A percentile compares a stretch with the other conserved stretches of the same genome.
These are phyloP conservation scores for Penicillium crystallinum DNA, from an alignment of 495 filamentous ascomycete genomes.

Conservation along the genomic window DNA sequence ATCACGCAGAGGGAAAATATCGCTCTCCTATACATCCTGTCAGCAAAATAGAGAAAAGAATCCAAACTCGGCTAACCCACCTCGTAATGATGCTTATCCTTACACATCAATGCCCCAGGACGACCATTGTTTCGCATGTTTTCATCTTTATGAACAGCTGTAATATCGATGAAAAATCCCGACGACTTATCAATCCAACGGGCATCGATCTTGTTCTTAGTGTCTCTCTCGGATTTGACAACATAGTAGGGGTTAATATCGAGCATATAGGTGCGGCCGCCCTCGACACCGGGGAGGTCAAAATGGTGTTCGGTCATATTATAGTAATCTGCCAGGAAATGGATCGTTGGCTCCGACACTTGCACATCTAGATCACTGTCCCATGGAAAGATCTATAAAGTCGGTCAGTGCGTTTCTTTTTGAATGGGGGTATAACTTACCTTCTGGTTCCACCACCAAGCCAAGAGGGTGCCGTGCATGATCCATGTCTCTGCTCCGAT, in stretches of 20 bases:
- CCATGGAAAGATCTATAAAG: constrained; percentile 53
- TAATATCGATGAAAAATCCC: constrained; percentile 59
- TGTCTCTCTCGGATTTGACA: constrained; percentile 41
- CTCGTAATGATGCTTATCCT: constrained; percentile 52
- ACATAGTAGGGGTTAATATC: constrained; percentile 58
- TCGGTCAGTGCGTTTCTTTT: no score
- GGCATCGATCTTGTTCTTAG: constrained; percentile 54
- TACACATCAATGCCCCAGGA: constrained; percentile 47
- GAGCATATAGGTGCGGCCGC: constrained; percentile 48
- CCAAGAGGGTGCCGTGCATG: constrained; percentile 56
- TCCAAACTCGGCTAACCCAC: constrained; percentile 19
- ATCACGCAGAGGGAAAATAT: no score
- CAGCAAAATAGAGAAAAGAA: no score
- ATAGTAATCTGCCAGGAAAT: constrained; percentile 54
- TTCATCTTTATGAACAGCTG: constrained; percentile 47
- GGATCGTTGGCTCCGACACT: constrained; percentile 50
- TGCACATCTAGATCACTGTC: constrained; percentile 59
- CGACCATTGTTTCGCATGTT: constrained; percentile 27
- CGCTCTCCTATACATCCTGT: no score
- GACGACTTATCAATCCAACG: constrained; percentile 58
- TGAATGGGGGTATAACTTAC: constrained; percentile 12
- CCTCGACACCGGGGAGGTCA: constrained; percentile 36
- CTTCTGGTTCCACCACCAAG: constrained; percentile 62
- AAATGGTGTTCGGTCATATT: constrained; percentile 60
- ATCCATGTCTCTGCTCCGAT: constrained; percentile 59